Evolutionary conservation across 345 rosid species (phyloP), one percentile per base, ranked within the genome.

Genomic region (Alliaria petiolata): DNA sequence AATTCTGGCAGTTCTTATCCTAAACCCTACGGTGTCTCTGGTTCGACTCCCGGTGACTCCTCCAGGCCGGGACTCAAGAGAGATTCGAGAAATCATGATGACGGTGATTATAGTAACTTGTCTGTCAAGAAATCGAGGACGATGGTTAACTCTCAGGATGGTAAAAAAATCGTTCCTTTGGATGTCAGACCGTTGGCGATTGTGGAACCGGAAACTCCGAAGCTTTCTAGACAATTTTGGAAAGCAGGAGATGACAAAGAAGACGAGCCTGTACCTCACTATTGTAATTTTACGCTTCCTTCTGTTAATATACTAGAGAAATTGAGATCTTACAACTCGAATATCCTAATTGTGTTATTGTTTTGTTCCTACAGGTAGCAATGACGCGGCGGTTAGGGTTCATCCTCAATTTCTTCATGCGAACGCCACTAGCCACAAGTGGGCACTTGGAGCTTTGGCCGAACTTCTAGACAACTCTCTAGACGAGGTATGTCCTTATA

Each of bases 361-460:
- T 17, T 33, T 50, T 61, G 15, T 25, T 34, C 49, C 74, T 80
- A 81, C 78, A 76, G 89, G 89, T 45, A 77, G 81, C 73, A 93
- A 90, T 70, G 91, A 80, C 78, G 78, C 78, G 31, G 68, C 78
- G 19, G 89, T 87, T 43, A 81, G 96, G 77, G 96, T 92, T 45
- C 98, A 92, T 81, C 98, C 98, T 8, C 91, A 83, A 62, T 92
- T 92, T 68, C 82, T 92, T 65, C 98, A 90, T 81, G 89, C 95
- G 0, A 92, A 92, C 61, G 96, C 98, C 25, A 92, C 98, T 25
- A 88, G 96, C 60, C 98, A 92, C 25, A 92, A 88, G 62, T 92
- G 98, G 96, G 95, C 96, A 40, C 89, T 92, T 50, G 98, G 98
- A 80, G 96, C 98, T 74, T 81, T 88, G 26, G 98, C 96, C 0